phyloP scores from a whole-genome alignment of 192 early-diverging fungal genomes.

The Powellomyces hirtus region DNA sequence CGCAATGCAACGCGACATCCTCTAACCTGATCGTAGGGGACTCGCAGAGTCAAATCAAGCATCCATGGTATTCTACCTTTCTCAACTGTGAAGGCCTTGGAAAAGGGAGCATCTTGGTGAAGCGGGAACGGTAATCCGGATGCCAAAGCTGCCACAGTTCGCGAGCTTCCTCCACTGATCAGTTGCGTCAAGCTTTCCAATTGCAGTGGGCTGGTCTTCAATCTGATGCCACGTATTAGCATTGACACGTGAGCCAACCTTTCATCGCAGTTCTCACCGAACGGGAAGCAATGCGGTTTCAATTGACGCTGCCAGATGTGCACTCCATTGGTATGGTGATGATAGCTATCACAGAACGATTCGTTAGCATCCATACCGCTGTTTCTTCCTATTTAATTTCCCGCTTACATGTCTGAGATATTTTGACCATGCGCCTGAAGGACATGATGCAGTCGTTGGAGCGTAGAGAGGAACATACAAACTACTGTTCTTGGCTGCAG shows the following conservation, averaged over 20 bases:
- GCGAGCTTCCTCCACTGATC: slow-evolving; percentile 7
- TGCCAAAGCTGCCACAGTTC: slow-evolving; percentile 8
- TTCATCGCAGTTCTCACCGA: slow-evolving; percentile 16
- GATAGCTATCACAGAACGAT: not conserved
- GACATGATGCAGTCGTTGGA: not conserved
- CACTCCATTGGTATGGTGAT: slow-evolving; percentile 26
- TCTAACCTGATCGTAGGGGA: slow-evolving; percentile 10
- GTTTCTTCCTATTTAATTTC: not conserved
- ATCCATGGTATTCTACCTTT: slow-evolving; percentile 14
- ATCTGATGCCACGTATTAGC: not conserved
- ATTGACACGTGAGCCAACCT: not conserved
- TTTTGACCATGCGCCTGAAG: slow-evolving; percentile 13
- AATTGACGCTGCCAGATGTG: slow-evolving; percentile 21
- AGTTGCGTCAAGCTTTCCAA: slow-evolving; percentile 9
- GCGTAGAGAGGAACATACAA: slow-evolving; percentile 39
- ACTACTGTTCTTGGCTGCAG: slow-evolving; percentile 17
- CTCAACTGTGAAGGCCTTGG: not conserved
- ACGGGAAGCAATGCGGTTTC: slow-evolving; percentile 29
- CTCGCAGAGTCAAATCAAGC: slow-evolving; percentile 10
- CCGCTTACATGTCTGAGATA: not conserved
- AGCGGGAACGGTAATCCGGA: slow-evolving; percentile 20
- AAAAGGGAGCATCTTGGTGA: not conserved
- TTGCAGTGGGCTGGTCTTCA: slow-evolving; percentile 5
- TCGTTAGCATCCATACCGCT: not conserved
- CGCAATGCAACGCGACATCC: not conserved